These are phyloP conservation scores for Claviceps capensis DNA, from an alignment of 2,329 filamentous ascomycete genomes.

Conservation along the genomic window DNA sequence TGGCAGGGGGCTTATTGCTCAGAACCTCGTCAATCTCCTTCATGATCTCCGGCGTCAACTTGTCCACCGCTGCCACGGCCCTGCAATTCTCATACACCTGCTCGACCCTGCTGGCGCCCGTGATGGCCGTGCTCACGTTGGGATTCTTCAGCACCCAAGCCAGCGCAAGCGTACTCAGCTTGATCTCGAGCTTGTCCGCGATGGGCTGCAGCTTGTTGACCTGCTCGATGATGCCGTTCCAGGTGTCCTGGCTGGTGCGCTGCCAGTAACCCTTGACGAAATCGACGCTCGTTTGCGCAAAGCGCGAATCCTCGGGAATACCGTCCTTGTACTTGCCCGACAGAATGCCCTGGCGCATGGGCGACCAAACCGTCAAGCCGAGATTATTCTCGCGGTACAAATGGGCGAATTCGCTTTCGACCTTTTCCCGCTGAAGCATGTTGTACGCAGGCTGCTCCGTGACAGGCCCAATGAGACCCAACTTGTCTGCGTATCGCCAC, in stretches of 20 bases:
- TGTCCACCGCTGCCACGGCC: conserved; percentile 37
- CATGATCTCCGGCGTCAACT: conserved; percentile 45
- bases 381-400: conserved; percentile 46
- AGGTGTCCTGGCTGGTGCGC: conserved; percentile 35
- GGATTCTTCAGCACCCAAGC: conserved; percentile 51
- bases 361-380: conserved; percentile 50
- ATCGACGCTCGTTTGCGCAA: conserved; percentile 39
- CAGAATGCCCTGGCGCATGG: conserved; percentile 42
- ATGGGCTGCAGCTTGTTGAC: conserved; percentile 47
- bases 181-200: conserved; percentile 49
- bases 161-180: conserved; percentile 40
- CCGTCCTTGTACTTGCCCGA: conserved; percentile 56
- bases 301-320: conserved; percentile 44
- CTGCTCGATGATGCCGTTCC: conserved; percentile 42
- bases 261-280: conserved; percentile 42
- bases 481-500: conserved; percentile 44
- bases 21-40: conserved; percentile 45
- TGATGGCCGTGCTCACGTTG: conserved; percentile 47
- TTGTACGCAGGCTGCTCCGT: conserved; percentile 58
- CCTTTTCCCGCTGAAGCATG: conserved; percentile 44
- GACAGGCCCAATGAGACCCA: conserved; percentile 47
- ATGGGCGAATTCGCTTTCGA: conserved; percentile 49
- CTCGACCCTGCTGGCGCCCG: conserved; percentile 41
- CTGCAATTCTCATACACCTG: conserved; percentile 48
- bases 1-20: conserved; percentile 40